These are phyloP conservation scores for Pleurotus cornucopiae DNA, from an alignment of 768 basidiomycete genomes.

Conservation along the genomic window DNA sequence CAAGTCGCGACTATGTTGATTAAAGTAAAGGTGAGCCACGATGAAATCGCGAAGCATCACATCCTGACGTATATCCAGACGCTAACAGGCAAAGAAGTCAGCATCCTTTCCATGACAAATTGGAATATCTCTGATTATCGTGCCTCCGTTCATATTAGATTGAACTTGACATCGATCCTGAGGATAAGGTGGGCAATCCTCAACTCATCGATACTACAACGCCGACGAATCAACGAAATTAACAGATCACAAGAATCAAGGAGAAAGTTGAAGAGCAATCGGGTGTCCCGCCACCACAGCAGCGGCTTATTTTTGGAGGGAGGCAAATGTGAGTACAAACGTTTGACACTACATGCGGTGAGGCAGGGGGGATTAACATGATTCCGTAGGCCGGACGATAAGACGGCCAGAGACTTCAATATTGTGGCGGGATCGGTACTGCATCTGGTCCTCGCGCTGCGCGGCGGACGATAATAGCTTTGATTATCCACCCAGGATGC, in stretches of 20 bases:
- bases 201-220: not conserved
- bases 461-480: slow-evolving; percentile 66
- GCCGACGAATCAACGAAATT: slow-evolving; percentile 6
- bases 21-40: slow-evolving; percentile 74
- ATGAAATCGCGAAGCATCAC: not conserved
- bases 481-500: not conserved
- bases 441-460: slow-evolving; percentile 92
- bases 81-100: slow-evolving; percentile 94
- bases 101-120: slow-evolving; percentile 1
- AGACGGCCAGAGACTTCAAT: slow-evolving; percentile 80
- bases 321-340: slow-evolving; percentile 75
- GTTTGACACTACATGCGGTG: not conserved
- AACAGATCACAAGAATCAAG: slow-evolving; percentile 88
- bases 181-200: slow-evolving; percentile 63
- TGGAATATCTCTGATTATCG: slow-evolving; percentile 1
- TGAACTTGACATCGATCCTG: slow-evolving; percentile 90
- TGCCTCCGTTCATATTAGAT: no score
- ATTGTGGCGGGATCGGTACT: slow-evolving; percentile 83
- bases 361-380: slow-evolving; percentile 1
- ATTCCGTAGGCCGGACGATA: slow-evolving; percentile 76
- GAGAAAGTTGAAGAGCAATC: slow-evolving; percentile 98
- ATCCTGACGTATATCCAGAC: slow-evolving; percentile 46
- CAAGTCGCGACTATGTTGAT: slow-evolving; percentile 56
- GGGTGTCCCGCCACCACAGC: slow-evolving; percentile 94
- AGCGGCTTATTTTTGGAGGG: slow-evolving; percentile 89